Evolutionary conservation across 1,284 basidiomycete species (phyloP), one percentile per base, ranked within the genome.

Genomic region (Flammula alnicola): DNA sequence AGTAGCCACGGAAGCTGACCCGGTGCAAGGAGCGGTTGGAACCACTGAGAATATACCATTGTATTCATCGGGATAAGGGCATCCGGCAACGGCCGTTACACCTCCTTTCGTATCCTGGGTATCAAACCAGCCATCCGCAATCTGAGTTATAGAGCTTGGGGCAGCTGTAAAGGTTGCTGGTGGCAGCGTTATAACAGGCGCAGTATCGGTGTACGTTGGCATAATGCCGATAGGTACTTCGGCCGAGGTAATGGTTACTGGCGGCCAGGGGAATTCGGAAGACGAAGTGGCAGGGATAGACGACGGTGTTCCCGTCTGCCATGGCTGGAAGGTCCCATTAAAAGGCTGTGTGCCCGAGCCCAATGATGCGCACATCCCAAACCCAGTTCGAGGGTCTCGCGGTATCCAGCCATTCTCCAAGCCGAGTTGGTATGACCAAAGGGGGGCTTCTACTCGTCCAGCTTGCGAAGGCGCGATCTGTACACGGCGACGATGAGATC

Each of bases 361-460:
- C 38, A 86, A 67, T 8, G 75, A 66, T 19, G 66, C 74, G 63
- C 93, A 95, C 37, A 74, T 80, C 20, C 93, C 93, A 22, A 72
- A 38, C 2, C 85, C 80, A 5, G 60, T 66, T 47, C 92, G 79
- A 8, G 93, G 93, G 66, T 95, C 89, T 1, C 67, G 70, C 11
- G 93, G 90, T 55, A 94, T 86, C 84, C 86, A 95, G 7, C 92
- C 93, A 41, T 86, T 71, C 58, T 81, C 68, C 33, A 92, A 73
- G 19, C 93, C 93, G 47, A 94, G 85, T 63, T 85, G 72, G 73
- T 94, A 94, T 20, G 88, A 87, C 92, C 92, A 91, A 19, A 88
- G 73, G 14, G 91, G 89, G 1, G 88, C 69, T 62, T 83, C 76
- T 11, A 91, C 78, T 5, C 65, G 72, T 53, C 81, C 81, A 16